A percentile compares a stretch with the other conserved stretches of the same genome.
These are phyloP conservation scores for Lupinus albus DNA, from an alignment of 306 rosid genomes.

Conservation along the genomic window DNA sequence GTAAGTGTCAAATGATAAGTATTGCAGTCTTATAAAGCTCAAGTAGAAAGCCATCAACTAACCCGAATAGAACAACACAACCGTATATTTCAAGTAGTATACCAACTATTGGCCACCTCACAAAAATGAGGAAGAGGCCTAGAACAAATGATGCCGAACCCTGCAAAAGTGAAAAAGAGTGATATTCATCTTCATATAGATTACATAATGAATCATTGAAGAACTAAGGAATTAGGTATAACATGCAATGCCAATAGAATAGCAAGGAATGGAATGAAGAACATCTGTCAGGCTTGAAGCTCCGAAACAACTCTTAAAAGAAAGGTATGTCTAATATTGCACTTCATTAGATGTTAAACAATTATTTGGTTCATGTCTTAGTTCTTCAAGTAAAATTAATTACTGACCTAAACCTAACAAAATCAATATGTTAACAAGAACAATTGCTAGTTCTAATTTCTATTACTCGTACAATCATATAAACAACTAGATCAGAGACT, in stretches of 20 bases:
- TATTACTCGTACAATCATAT: slow-evolving; percentile 14
- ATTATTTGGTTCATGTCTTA: slow-evolving; percentile 17
- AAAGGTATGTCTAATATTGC: too few relatives aligned
- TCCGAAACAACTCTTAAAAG: too few relatives aligned
- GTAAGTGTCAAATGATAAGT: slow-evolving; percentile 21
- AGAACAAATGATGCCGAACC: slow-evolving; percentile 85
- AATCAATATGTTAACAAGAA: slow-evolving; percentile 1
- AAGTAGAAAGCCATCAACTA: slow-evolving; percentile 50
- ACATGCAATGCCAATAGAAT: not conserved
- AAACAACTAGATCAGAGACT: too few relatives aligned
- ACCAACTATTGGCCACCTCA: slow-evolving; percentile 90
- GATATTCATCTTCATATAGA: slow-evolving; percentile 22
- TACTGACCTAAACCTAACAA: not conserved
- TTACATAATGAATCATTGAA: slow-evolving; percentile 7
- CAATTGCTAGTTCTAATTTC: not conserved
- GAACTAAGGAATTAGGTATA: slow-evolving; percentile 9
- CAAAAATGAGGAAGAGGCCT: slow-evolving; percentile 86
- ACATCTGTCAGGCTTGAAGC: too few relatives aligned
- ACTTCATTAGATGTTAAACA: slow-evolving; percentile 13
- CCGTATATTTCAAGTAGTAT: slow-evolving; percentile 79
- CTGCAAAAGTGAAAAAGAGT: slow-evolving; percentile 48
- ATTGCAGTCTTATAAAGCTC: slow-evolving; percentile 21
- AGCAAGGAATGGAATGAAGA: slow-evolving; percentile 9
- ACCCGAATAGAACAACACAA: slow-evolving; percentile 79
- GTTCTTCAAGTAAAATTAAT: slow-evolving; percentile 6